Conservation (phyloP, 495 filamentous ascomycete genomes). For the Hypomontagnella submonticulosa region DNA sequence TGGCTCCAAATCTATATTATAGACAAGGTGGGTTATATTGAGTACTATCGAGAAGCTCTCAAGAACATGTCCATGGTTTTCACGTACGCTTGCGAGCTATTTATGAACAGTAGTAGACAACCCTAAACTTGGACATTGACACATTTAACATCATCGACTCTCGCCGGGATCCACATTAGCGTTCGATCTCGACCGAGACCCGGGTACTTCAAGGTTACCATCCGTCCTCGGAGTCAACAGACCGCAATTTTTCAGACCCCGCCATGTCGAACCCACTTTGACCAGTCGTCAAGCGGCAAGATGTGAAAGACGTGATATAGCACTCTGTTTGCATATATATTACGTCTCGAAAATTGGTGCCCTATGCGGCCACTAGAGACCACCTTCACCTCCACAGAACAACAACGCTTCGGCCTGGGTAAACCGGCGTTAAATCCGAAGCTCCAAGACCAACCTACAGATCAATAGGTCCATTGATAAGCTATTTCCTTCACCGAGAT, state of each 20-base stretch:
- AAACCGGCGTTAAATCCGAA: constrained; percentile 18
- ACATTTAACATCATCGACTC: constrained; percentile 26
- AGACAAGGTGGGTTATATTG: constrained; percentile 15
- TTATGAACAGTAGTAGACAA: constrained; percentile 9
- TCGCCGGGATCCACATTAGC: constrained; percentile 36
- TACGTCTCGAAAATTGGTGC: constrained; percentile 43
- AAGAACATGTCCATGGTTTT: constrained; percentile 13
- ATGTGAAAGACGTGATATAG: constrained; percentile 40
- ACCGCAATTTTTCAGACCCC: constrained; percentile 43
- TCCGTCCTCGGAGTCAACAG: constrained; percentile 43
- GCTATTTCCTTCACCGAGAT: constrained; percentile 13
- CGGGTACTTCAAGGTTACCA: constrained; percentile 38
- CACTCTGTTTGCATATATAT: constrained; percentile 40
- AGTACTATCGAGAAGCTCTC: constrained; percentile 6
- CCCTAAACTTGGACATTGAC: constrained; percentile 7
- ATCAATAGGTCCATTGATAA: constrained; percentile 22
- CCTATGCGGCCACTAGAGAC: constrained; percentile 17
- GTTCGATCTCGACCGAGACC: constrained; percentile 35
- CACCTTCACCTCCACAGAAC: constrained; percentile 26
- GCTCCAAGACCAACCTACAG: constrained; percentile 18
- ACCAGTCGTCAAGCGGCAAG: constrained; percentile 26
- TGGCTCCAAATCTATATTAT: constrained; percentile 3
- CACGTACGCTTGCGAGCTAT: constrained; percentile 11
- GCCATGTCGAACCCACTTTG: constrained; percentile 39
- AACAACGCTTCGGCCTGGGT: constrained; percentile 9